Evolutionary conservation across 1,139 yeast species (phyloP).

Genomic region (Lodderomyces orthopsilosis): DNA sequence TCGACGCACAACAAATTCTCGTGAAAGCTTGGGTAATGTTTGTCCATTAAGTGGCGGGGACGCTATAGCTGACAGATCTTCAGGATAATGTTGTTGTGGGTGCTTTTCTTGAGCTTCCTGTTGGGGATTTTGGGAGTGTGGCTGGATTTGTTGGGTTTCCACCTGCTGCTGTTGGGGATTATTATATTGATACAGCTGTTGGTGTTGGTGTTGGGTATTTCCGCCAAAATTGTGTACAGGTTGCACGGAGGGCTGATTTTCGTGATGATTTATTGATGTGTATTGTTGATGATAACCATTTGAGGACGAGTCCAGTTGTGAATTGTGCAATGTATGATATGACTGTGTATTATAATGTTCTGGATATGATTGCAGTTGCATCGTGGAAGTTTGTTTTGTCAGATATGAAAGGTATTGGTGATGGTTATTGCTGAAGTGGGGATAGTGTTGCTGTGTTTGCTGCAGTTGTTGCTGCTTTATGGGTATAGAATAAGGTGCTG

Average conservation of each 20-base stretch:
- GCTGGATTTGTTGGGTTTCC: neutral
- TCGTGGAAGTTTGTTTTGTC: neutral
- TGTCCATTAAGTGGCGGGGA: slow-evolving; percentile 10
- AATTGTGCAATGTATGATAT: slow-evolving; percentile 12
- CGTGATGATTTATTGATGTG: neutral
- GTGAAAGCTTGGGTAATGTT: slow-evolving; percentile 47
- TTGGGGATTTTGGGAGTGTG: neutral
- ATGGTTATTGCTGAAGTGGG: slow-evolving; percentile 10
- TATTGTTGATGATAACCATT: slow-evolving; percentile 25
- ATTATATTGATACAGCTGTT: neutral
- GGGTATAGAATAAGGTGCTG: slow-evolving; percentile 38
- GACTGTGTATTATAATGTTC: slow-evolving; percentile 19
- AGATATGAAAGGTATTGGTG: slow-evolving; percentile 7
- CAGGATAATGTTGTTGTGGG: neutral
- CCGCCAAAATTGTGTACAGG: neutral
- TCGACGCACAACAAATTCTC: slow-evolving; percentile 78
- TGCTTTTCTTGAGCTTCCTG: neutral
- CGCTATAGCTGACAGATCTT: slow-evolving; percentile 3
- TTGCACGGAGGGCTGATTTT: neutral
- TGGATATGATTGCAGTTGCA: slow-evolving; percentile 12
- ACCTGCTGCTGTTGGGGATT: neutral
- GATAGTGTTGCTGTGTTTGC: slow-evolving; percentile 3
- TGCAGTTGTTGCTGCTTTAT: slow-evolving; percentile 25
- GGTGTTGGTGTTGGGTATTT: neutral
- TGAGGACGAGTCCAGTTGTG: slow-evolving; percentile 34